Percentiles rank a stretch among this genome's conserved stretches.
Evolutionary conservation across 2,329 filamentous ascomycete species (phyloP).

Genomic region (Calcarisporium arbuscula): DNA sequence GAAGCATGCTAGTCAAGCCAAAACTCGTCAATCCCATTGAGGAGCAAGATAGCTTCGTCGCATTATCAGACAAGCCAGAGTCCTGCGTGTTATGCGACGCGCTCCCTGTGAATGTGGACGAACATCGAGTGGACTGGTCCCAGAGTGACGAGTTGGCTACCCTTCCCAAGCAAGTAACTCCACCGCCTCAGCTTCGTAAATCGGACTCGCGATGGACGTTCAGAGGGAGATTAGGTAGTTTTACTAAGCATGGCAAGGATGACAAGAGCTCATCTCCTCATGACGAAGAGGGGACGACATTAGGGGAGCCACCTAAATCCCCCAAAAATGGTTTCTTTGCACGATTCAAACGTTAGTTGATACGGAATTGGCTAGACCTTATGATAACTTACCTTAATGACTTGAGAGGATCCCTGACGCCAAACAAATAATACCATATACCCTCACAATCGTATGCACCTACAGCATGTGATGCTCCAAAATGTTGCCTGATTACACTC

Average conservation of each 20-base stretch:
- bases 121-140: slow-evolving; percentile 50
- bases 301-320: slow-evolving; percentile 21
- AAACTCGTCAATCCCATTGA: slow-evolving; percentile 3
- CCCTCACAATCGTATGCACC: no score
- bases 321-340: slow-evolving; percentile 33
- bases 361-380: no score
- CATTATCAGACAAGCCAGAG: no score
- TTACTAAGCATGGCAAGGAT: slow-evolving; percentile 21
- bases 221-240: slow-evolving; percentile 31
- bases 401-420: no score
- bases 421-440: no score
- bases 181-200: slow-evolving; percentile 30
- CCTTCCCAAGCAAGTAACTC: slow-evolving; percentile 8
- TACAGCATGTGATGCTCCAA: no score
- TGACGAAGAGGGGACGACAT: slow-evolving; percentile 8
- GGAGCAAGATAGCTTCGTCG: neutral
- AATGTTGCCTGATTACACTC: no score
- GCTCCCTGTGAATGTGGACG: slow-evolving; percentile 15
- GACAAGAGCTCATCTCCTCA: slow-evolving; percentile 13
- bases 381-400: neutral
- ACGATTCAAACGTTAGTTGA: slow-evolving; percentile 34
- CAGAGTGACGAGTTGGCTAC: slow-evolving; percentile 43
- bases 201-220: slow-evolving; percentile 45
- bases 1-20: slow-evolving; percentile 22
- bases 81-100: no score